A percentile compares a stretch with the other conserved stretches of the same genome.
Conservation (phyloP, 2,329 filamentous ascomycete genomes). For the Endocalyx cinctus region DNA sequence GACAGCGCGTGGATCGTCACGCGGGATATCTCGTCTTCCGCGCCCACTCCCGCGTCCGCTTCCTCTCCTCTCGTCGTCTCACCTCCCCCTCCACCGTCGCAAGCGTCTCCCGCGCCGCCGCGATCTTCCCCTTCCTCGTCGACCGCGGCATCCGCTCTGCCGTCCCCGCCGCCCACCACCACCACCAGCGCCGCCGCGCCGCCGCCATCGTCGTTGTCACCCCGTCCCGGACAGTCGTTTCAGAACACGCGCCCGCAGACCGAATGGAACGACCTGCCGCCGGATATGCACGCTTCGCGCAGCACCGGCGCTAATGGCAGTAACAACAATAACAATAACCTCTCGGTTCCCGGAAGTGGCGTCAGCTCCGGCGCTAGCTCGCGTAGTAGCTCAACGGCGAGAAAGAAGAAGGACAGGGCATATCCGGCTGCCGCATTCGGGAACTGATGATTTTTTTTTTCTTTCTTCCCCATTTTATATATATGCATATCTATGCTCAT, state of each 20-base stretch:
- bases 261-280: slow-evolving; percentile 64
- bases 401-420: slow-evolving; percentile 56
- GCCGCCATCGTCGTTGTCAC: not conserved
- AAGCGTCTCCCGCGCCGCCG: slow-evolving; percentile 3
- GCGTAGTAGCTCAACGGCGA: slow-evolving; percentile 48
- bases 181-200: slow-evolving; percentile 16
- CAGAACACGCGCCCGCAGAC: slow-evolving; percentile 55
- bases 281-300: slow-evolving; percentile 43
- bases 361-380: slow-evolving; percentile 43
- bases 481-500: too few species aligned
- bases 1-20: slow-evolving; percentile 58
- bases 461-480: too few species aligned
- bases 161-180: slow-evolving; percentile 11
- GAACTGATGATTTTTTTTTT: too few species aligned
- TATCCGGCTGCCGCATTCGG: slow-evolving; percentile 62
- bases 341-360: slow-evolving; percentile 23
- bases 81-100: slow-evolving; percentile 23
- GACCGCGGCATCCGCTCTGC: slow-evolving; percentile 5
- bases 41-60: slow-evolving; percentile 2
- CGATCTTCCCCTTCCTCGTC: slow-evolving; percentile 3
- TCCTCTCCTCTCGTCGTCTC: slow-evolving; percentile 21
- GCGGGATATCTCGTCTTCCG: slow-evolving; percentile 34
- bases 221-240: slow-evolving; percentile 45
- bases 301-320: slow-evolving; percentile 2
- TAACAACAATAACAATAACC: slow-evolving; percentile 5